Percentiles rank a stretch among this genome's conserved stretches.
phyloP scores from a whole-genome alignment of 2,329 filamentous ascomycete genomes.

The Aspergillus tanneri region DNA sequence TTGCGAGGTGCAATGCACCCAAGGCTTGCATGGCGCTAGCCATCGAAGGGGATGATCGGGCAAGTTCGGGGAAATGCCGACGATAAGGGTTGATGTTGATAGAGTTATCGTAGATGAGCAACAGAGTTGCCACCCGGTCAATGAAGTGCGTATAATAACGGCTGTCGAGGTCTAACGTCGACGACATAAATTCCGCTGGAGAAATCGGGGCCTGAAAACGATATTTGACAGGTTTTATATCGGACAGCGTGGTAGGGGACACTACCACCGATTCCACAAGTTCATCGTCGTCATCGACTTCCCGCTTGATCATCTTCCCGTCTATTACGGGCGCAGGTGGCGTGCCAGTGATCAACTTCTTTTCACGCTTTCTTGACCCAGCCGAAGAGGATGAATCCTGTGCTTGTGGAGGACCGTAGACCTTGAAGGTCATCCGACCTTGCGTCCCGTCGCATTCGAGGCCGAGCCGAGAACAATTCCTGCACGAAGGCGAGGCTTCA shows the following conservation, averaged over 20 bases:
- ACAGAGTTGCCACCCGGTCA: slow-evolving; percentile 33
- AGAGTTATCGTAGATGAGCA: slow-evolving; percentile 39
- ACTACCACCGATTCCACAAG: slow-evolving; percentile 24
- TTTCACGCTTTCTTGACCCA: slow-evolving; percentile 23
- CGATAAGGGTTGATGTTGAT: slow-evolving; percentile 41
- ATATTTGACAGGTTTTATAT: slow-evolving; percentile 21
- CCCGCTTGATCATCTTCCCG: slow-evolving; percentile 12
- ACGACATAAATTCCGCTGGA: slow-evolving; percentile 18
- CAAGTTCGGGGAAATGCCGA: slow-evolving; percentile 33
- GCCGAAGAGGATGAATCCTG: slow-evolving; percentile 15
- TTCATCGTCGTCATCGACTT: slow-evolving; percentile 12
- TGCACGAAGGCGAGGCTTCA: slow-evolving; percentile 38
- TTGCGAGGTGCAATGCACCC: slow-evolving; percentile 44
- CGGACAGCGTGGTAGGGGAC: slow-evolving; percentile 27
- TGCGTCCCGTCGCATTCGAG: slow-evolving; percentile 36
- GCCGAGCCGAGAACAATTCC: slow-evolving; percentile 38
- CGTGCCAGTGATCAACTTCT: slow-evolving; percentile 16
- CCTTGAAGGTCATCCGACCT: slow-evolving; percentile 40
- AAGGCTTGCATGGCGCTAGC: slow-evolving; percentile 41
- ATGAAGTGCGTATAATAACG: slow-evolving; percentile 40
- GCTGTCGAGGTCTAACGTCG: slow-evolving; percentile 27
- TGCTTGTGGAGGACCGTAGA: slow-evolving; percentile 33
- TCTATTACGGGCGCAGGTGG: neutral
- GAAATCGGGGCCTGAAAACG: slow-evolving; percentile 29
- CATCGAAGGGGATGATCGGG: slow-evolving; percentile 36